Conservation (phyloP, 2,329 filamentous ascomycete genomes). For the Penicillium polonicum region DNA sequence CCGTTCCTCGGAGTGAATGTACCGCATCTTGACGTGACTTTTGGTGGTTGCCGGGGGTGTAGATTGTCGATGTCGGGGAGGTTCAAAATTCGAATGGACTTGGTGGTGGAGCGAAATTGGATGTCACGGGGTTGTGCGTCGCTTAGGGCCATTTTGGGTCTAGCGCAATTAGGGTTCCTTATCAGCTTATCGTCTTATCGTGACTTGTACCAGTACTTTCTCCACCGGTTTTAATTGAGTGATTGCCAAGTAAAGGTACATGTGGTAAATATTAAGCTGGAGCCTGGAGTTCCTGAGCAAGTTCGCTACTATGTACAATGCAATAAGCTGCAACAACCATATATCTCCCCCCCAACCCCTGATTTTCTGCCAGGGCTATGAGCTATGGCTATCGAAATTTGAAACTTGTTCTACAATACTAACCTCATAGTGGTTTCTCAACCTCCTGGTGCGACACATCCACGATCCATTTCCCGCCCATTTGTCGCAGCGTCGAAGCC, state of each 20-base stretch:
- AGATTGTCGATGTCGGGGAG: slow-evolving; percentile 42
- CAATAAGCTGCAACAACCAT: slow-evolving; percentile 1
- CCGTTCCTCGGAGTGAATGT: slow-evolving; percentile 98
- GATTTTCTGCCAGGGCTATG: not conserved
- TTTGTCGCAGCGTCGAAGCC: slow-evolving; percentile 66
- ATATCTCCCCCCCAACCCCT: not conserved
- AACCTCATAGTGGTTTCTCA: slow-evolving; percentile 6
- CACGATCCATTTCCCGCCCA: slow-evolving; percentile 67
- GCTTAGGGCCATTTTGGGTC: slow-evolving; percentile 41
- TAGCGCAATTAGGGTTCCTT: slow-evolving; percentile 40
- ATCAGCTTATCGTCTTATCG: slow-evolving; percentile 22
- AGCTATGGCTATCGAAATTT: not conserved
- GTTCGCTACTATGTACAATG: slow-evolving; percentile 5
- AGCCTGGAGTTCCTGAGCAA: not conserved
- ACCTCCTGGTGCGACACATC: slow-evolving; percentile 31
- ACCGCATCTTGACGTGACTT: slow-evolving; percentile 82
- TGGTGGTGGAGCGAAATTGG: slow-evolving; percentile 43
- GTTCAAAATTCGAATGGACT: slow-evolving; percentile 41
- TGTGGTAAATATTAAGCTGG: not conserved
- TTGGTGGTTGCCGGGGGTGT: slow-evolving; percentile 41
- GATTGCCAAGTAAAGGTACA: slow-evolving; percentile 1
- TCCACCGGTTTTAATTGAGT: not conserved
- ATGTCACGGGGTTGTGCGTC: slow-evolving; percentile 45
- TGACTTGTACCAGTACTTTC: slow-evolving; percentile 6
- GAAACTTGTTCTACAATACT: slow-evolving; percentile 6